phyloP scores from a whole-genome alignment of 2,329 filamentous ascomycete species.

The Chaetomium sp. region DNA sequence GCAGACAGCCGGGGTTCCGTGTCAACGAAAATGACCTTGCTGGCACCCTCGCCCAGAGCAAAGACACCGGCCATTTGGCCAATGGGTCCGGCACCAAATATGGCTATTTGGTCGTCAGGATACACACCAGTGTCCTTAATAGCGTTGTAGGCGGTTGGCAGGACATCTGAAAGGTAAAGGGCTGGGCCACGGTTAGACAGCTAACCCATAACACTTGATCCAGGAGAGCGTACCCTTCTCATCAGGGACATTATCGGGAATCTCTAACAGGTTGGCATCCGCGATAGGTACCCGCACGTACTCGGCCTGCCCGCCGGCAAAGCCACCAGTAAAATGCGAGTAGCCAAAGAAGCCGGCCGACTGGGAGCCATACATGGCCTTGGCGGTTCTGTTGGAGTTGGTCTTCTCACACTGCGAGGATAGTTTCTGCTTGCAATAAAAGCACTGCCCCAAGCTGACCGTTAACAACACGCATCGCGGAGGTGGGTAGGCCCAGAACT shows the following conservation, averaged over 20 bases:
- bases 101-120: constrained; percentile 72
- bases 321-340: constrained; percentile 80
- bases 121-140: constrained; percentile 85
- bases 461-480: not conserved
- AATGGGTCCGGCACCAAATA: constrained; percentile 85
- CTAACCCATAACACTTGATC: not conserved
- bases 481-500: not conserved
- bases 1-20: constrained; percentile 70
- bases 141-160: constrained; percentile 77
- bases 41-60: constrained; percentile 71
- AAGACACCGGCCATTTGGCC: constrained; percentile 83
- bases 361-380: constrained; percentile 76
- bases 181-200: constrained; percentile 34
- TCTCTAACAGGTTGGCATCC: constrained; percentile 77
- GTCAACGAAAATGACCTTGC: constrained; percentile 78
- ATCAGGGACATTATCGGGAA: constrained; percentile 78
- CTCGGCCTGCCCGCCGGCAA: constrained; percentile 85
- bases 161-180: constrained; percentile 78
- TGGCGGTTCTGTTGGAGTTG: constrained; percentile 70
- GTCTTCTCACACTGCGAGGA: constrained; percentile 80
- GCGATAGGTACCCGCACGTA: constrained; percentile 80
- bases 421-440: constrained; percentile 76
- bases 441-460: constrained; percentile 54
- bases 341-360: constrained; percentile 76
- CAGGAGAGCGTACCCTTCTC: constrained; percentile 62